A percentile compares a stretch with the other conserved stretches of the same genome.
Conservation (phyloP, 495 filamentous ascomycete species). For the Cryomyces minteri region DNA sequence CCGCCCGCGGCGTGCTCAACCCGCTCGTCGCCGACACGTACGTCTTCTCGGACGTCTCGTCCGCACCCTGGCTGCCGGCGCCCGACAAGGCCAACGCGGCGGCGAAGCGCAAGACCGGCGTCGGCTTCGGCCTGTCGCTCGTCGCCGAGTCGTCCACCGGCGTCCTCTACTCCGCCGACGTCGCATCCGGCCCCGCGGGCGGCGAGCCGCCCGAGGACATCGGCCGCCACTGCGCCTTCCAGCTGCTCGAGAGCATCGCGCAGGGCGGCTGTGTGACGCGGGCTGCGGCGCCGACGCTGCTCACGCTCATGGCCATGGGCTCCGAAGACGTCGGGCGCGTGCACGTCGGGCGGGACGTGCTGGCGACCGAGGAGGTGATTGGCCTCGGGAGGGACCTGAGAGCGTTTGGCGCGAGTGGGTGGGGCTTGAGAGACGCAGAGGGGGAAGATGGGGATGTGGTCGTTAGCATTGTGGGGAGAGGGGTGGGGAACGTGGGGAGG, state of each 20-base stretch:
- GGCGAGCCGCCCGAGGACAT: conserved; percentile 78
- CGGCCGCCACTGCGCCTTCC: conserved; percentile 70
- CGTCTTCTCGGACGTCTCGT: conserved; percentile 54
- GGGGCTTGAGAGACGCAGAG: conserved; percentile 62
- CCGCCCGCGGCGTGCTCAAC: conserved; percentile 74
- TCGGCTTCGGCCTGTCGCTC: conserved; percentile 79
- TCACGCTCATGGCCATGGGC: conserved; percentile 95
- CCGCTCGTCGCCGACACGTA: conserved; percentile 73
- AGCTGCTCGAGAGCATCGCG: conserved; percentile 65
- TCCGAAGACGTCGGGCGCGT: conserved; percentile 51
- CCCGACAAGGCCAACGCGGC: conserved; percentile 38
- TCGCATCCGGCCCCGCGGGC: conserved; percentile 60
- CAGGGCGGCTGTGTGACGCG: conserved; percentile 66
- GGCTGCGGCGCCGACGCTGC: conserved; percentile 46
- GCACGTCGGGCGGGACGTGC: conserved; percentile 50
- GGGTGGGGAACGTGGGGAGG: conserved; percentile 58
- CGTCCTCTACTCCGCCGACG: conserved; percentile 72
- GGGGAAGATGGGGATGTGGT: conserved; percentile 52
- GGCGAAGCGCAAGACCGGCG: conserved; percentile 50
- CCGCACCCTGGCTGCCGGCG: conserved; percentile 50
- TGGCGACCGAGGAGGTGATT: conserved; percentile 63
- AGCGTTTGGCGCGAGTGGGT: conserved; percentile 66
- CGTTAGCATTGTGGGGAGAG: conserved; percentile 79
- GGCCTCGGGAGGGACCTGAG: conserved; percentile 65
- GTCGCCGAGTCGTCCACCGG: conserved; percentile 83